These are phyloP conservation scores for Williopsis jadinii DNA, from an alignment of 1,139 yeast species.

Conservation along the genomic window DNA sequence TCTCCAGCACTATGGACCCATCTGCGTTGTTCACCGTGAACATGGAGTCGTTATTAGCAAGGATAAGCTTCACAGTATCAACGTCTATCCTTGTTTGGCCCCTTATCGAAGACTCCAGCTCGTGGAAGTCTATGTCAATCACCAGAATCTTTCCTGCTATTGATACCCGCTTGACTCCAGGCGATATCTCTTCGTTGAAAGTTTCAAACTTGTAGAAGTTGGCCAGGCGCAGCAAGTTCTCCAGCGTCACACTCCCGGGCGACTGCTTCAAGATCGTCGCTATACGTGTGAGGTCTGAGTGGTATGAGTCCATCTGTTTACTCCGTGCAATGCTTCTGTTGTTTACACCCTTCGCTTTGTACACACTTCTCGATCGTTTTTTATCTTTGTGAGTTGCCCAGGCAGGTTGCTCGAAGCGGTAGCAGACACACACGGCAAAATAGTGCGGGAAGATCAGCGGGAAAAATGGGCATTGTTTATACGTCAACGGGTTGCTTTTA, in stretches of 20 bases:
- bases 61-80: slow-evolving; percentile 10
- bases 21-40: slow-evolving; percentile 8
- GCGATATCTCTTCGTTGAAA: slow-evolving; percentile 14
- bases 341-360: no score
- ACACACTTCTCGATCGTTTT: no score
- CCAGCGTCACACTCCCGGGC: slow-evolving; percentile 17
- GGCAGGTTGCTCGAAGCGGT: no score
- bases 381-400: no score
- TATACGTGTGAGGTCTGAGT: slow-evolving; percentile 13
- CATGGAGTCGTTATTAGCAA: slow-evolving; percentile 20
- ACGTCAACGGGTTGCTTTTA: no score
- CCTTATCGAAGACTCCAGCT: slow-evolving; percentile 4
- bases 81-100: slow-evolving; percentile 13
- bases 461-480: no score
- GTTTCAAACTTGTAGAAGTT: slow-evolving; percentile 22
- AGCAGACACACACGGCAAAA: no score
- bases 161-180: slow-evolving; percentile 13
- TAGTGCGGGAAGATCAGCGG: no score
- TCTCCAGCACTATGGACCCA: slow-evolving; percentile 6
- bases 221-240: slow-evolving; percentile 20
- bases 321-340: neutral
- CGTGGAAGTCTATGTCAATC: slow-evolving; percentile 20
- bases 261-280: slow-evolving; percentile 14
- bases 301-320: slow-evolving; percentile 14
- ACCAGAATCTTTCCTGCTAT: slow-evolving; percentile 24